Conservation (phyloP, 352 stramenopile genomes). For the Globisporangium megalacanthum region DNA sequence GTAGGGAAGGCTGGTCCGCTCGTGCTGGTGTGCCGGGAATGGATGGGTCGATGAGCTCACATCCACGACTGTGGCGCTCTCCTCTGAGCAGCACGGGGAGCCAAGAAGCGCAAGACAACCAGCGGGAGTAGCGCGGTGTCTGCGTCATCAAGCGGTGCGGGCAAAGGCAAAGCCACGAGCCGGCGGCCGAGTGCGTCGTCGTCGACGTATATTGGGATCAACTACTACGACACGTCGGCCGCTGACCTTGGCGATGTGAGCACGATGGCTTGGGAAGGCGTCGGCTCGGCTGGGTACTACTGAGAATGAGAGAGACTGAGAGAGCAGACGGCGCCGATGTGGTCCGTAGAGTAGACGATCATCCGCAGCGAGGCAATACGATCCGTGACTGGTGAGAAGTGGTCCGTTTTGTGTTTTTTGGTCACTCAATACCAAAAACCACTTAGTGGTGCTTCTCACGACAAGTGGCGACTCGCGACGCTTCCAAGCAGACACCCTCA, state of each 20-base stretch:
- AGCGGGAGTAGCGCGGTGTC: background rate
- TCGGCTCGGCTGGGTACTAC: constrained; percentile 61
- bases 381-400: background rate
- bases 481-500: too few relatives aligned
- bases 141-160: background rate
- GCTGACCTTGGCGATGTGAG: constrained; percentile 48
- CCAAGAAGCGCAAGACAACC: constrained; percentile 10
- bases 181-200: constrained; percentile 12
- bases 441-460: too few relatives aligned
- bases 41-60: background rate
- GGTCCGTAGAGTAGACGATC: too few relatives aligned
- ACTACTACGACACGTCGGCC: constrained; percentile 48
- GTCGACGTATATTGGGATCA: constrained; percentile 27
- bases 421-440: too few relatives aligned
- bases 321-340: too few relatives aligned
- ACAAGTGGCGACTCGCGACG: too few relatives aligned
- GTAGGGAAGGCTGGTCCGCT: background rate
- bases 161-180: background rate
- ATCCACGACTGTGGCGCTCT: background rate
- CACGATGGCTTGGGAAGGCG: constrained; percentile 69
- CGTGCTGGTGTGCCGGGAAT: background rate
- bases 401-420: too few relatives aligned
- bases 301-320: too few relatives aligned
- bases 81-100: background rate
- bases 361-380: too few relatives aligned